Evolutionary conservation across 129 eudicot species (phyloP).

Genomic region (Escallonia rubra): DNA sequence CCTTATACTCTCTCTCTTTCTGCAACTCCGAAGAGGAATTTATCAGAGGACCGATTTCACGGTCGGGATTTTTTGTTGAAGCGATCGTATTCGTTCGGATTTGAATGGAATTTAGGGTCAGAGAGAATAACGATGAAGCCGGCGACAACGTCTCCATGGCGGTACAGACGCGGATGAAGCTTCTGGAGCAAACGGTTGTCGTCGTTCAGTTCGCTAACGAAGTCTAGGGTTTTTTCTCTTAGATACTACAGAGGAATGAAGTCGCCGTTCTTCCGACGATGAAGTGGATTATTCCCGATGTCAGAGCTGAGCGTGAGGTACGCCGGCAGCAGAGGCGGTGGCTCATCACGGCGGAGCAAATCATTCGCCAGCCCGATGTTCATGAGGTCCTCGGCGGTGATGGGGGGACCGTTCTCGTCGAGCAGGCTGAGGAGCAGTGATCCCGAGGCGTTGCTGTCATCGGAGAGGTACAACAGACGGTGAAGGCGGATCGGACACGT

Average conservation of each 20-base stretch:
- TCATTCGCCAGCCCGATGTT: conserved; percentile 72
- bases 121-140: conserved; percentile 68
- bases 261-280: conserved; percentile 75
- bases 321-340: conserved; percentile 38
- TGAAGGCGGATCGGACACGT: conserved; percentile 33
- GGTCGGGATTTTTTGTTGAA: conserved; percentile 61
- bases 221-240: conserved; percentile 72
- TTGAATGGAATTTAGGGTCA: conserved; percentile 77
- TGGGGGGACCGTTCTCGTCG: conserved; percentile 36
- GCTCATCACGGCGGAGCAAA: conserved; percentile 65
- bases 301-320: conserved; percentile 59
- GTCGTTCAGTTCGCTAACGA: conserved; percentile 71
- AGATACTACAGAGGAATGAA: conserved; percentile 71
- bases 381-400: conserved; percentile 42
- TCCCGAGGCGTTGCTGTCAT: conserved; percentile 91
- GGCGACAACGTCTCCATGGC: conserved; percentile 77
- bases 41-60: conserved; percentile 45
- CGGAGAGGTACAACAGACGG: conserved; percentile 75
- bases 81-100: conserved; percentile 88
- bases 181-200: conserved; percentile 84
- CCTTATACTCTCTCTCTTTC: too few species aligned
- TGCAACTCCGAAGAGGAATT: not conserved
- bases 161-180: conserved; percentile 55
- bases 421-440: conserved; percentile 86
- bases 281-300: conserved; percentile 39